phyloP scores from a whole-genome alignment of 2,329 filamentous ascomycete genomes.

The Coniella lustricola region DNA sequence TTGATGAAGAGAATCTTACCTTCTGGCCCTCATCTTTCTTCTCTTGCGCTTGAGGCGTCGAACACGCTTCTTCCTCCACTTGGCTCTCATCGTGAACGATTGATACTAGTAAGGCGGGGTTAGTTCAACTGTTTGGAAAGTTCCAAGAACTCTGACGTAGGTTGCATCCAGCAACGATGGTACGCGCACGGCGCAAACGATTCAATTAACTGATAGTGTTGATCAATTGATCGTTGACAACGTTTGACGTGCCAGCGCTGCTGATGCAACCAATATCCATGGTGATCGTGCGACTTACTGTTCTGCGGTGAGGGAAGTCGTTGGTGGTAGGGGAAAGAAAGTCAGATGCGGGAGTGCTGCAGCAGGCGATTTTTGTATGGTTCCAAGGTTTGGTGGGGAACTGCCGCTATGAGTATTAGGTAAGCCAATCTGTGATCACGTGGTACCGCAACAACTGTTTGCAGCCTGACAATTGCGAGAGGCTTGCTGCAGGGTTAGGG shows the following conservation, averaged over 20 bases:
- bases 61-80: slow-evolving; percentile 99
- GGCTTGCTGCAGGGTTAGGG: background rate
- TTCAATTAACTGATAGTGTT: background rate
- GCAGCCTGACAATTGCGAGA: too few species aligned
- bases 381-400: slow-evolving; percentile 2
- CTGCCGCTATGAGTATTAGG: background rate
- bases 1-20: slow-evolving; percentile 74
- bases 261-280: background rate
- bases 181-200: background rate
- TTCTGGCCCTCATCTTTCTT: slow-evolving; percentile 98
- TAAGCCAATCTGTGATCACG: background rate
- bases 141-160: slow-evolving; percentile 6
- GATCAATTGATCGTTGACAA: slow-evolving; percentile 2
- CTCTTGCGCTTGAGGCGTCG: slow-evolving; percentile 99
- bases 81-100: slow-evolving; percentile 72
- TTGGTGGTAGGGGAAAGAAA: slow-evolving; percentile 36
- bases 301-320: slow-evolving; percentile 38
- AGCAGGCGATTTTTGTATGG: slow-evolving; percentile 10
- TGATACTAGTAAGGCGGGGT: slow-evolving; percentile 21
- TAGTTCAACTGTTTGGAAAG: slow-evolving; percentile 12
- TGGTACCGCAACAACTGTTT: background rate
- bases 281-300: slow-evolving; percentile 25
- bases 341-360: slow-evolving; percentile 22
- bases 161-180: slow-evolving; percentile 4
- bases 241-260: background rate